Base-by-base conservation (phyloP, 1,284 basidiomycete species). In the Inonotus hispidus region DNA sequence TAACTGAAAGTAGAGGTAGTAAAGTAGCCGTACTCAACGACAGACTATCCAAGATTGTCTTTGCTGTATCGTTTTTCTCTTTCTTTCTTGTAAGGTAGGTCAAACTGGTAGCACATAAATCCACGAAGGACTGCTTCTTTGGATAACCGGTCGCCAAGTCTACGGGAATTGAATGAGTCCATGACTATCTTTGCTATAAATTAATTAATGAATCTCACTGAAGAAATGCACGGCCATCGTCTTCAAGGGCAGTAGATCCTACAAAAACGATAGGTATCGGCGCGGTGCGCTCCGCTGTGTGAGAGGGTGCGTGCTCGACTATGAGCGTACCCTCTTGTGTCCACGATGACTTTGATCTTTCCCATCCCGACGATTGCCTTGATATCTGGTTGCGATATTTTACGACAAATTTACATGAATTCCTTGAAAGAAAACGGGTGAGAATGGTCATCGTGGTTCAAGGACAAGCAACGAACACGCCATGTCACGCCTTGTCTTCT, bases 191-290 rank as follows among this genome's bases (percentile, higher is more conserved):
- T 52, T 35, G 23, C 13, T 25, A 53, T 53, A 29, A 50, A 41
- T 53, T 53, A 59, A 53, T 29, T 29, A 27, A 29, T 27, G 7
- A 27, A 53, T 41, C 59, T 50, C 45, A 56, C 59, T 21, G 27
- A 41, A 39, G 37, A 57, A 61, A 61, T 8, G 37, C 21, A 11
- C 59, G 47, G 21, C 56, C 32, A 25, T 57, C 47, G 38, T 39
- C 4, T 52, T 62, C 56, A 10, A 63, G 53, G 19, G 35, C 56
- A 3, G 61, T 35, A n/a, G 64, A 62, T 32, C 64, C 63, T 45
- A 81, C 71, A 60, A 82, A 78, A 0, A 82, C 76, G 13, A 84
- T 69, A 7, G 82, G 82, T 8, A 81, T 83, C 5, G 82, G 82
- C 8, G 73, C 78, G 61, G 79, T 73, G 58, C 82, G 71, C 14